Conservation (phyloP, 805 yeast genomes). For the Cyberlindnera japonica region DNA sequence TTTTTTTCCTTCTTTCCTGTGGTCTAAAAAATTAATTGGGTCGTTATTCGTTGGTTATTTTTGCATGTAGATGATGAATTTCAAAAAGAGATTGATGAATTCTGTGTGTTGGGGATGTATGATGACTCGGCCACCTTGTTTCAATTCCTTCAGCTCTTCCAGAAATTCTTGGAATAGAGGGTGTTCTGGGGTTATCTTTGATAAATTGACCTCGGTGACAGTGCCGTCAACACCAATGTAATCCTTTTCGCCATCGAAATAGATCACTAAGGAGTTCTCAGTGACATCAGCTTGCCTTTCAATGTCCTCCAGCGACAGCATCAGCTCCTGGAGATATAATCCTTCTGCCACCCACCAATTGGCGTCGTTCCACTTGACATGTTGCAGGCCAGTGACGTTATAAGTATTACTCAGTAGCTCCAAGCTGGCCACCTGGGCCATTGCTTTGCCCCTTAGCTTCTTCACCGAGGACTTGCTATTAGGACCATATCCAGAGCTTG, state of each 20-base stretch:
- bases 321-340: slow-evolving; percentile 11
- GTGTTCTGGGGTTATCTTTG: background rate
- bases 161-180: background rate
- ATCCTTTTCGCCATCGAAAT: background rate
- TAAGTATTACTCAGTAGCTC: slow-evolving; percentile 13
- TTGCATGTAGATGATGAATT: too few relatives aligned
- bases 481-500: slow-evolving; percentile 15
- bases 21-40: too few relatives aligned
- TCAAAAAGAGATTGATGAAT: too few relatives aligned
- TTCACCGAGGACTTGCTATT: slow-evolving; percentile 2
- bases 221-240: background rate
- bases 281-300: background rate
- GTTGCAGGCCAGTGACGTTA: slow-evolving; percentile 9
- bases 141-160: background rate
- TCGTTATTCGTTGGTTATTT: too few relatives aligned
- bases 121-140: too few relatives aligned
- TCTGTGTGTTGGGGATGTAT: too few relatives aligned
- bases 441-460: slow-evolving; percentile 6
- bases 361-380: slow-evolving; percentile 14
- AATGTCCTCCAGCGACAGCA: background rate
- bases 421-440: slow-evolving; percentile 14
- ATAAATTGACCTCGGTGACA: background rate
- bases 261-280: background rate
- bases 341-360: slow-evolving; percentile 12
- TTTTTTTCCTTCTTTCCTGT: too few relatives aligned